A percentile compares a stretch with the other conserved stretches of the same genome.
These are phyloP conservation scores for Aspergillus versicolor DNA, from an alignment of 2,329 filamentous ascomycete genomes.

Conservation along the genomic window DNA sequence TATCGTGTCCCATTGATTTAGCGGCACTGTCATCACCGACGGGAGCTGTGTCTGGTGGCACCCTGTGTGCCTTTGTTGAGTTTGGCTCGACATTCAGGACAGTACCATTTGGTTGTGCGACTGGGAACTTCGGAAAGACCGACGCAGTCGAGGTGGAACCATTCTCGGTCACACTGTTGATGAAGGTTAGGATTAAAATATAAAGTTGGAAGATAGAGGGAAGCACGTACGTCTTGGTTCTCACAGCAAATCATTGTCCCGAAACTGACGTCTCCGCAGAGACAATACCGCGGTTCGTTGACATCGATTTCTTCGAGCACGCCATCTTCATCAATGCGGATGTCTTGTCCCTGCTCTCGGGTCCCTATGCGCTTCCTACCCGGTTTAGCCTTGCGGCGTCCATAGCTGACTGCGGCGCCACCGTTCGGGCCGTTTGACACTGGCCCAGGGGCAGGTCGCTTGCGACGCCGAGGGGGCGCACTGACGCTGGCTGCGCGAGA, in stretches of 20 bases:
- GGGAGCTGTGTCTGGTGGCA: slow-evolving; percentile 36
- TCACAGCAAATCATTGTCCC: slow-evolving; percentile 67
- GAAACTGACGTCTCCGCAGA: slow-evolving; percentile 64
- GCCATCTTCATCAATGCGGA: slow-evolving; percentile 49
- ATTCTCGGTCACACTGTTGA: slow-evolving; percentile 61
- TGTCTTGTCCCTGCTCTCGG: slow-evolving; percentile 43
- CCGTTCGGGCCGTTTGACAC: slow-evolving; percentile 59
- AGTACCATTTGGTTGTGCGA: slow-evolving; percentile 65
- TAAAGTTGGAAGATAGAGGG: not conserved
- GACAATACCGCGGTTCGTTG: slow-evolving; percentile 63
- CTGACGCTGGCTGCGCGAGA: slow-evolving; percentile 37
- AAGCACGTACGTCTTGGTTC: slow-evolving; percentile 53
- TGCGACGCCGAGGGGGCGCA: slow-evolving; percentile 49
- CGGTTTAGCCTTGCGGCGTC: slow-evolving; percentile 58
- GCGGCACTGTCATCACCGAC: slow-evolving; percentile 28
- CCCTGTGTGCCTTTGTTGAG: slow-evolving; percentile 43
- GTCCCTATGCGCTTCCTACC: slow-evolving; percentile 38
- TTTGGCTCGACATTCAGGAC: slow-evolving; percentile 59
- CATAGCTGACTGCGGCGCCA: slow-evolving; percentile 61
- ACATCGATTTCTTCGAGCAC: slow-evolving; percentile 56
- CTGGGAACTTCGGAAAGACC: slow-evolving; percentile 58
- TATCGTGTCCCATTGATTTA: slow-evolving; percentile 6
- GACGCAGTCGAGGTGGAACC: slow-evolving; percentile 66
- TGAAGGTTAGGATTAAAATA: slow-evolving; percentile 15
- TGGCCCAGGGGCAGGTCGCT: slow-evolving; percentile 60